A percentile compares a stretch with the other conserved stretches of the same genome.
phyloP scores from a whole-genome alignment of 768 basidiomycete genomes.

The Stropharia rugosoannulata region DNA sequence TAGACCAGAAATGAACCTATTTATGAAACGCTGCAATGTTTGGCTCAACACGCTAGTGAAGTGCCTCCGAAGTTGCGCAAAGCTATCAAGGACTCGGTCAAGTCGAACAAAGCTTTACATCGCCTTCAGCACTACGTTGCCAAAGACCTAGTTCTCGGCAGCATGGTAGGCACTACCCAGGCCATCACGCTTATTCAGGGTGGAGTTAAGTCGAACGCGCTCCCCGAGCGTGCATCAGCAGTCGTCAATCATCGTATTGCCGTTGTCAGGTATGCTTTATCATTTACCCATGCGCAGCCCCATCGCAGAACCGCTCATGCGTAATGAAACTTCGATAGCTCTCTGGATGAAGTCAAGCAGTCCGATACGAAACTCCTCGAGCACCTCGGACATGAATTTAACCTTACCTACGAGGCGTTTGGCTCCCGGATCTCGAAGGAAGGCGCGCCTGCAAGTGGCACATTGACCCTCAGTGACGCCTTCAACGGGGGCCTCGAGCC shows the following conservation, averaged over 20 bases:
- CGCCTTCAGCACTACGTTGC: constrained; percentile 48
- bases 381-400: constrained; percentile 48
- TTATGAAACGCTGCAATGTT: constrained; percentile 63
- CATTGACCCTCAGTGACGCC: constrained; percentile 50
- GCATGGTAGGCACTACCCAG: constrained; percentile 68
- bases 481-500: constrained; percentile 56
- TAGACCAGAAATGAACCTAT: constrained; percentile 57
- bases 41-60: constrained; percentile 57
- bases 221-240: constrained; percentile 72
- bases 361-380: constrained; percentile 46
- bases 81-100: constrained; percentile 44
- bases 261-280: constrained; percentile 45
- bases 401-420: constrained; percentile 61
- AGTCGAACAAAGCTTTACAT: constrained; percentile 50
- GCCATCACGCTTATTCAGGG: constrained; percentile 73
- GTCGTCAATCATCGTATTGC: constrained; percentile 75
- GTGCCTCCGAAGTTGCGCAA: constrained; percentile 48
- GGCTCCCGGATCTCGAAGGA: constrained; percentile 37
- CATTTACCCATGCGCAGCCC: neutral
- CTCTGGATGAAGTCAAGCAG: constrained; percentile 41
- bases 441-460: constrained; percentile 38
- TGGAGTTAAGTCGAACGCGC: constrained; percentile 74
- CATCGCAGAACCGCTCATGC: constrained; percentile 6
- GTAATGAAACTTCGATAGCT: constrained; percentile 21
- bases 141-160: constrained; percentile 37